Conservation (phyloP, 1,284 basidiomycete genomes). For the Microbotryum lychnidis-dioicae region DNA sequence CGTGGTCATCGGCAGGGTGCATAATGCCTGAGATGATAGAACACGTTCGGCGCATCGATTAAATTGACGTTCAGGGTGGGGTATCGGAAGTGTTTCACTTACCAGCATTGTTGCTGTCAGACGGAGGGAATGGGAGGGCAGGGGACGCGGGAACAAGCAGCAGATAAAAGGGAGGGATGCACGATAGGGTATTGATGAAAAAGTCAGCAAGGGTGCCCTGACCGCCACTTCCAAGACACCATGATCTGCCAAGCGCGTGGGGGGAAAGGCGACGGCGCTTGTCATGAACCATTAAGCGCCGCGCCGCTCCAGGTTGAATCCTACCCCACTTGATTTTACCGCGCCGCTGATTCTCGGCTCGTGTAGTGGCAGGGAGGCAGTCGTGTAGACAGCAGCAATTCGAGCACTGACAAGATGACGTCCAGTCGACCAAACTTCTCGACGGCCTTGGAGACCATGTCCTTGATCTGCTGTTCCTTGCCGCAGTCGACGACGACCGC, state of each 20-base stretch:
- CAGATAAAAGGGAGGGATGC: not conserved
- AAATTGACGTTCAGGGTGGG: not conserved
- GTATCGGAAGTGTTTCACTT: conserved; percentile 9
- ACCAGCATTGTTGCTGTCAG: conserved; percentile 65
- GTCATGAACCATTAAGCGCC: too few species aligned
- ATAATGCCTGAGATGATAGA: conserved; percentile 60
- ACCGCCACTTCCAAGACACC: too few species aligned
- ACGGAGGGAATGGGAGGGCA: not conserved
- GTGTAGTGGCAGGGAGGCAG: not conserved
- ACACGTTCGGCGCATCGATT: conserved; percentile 5
- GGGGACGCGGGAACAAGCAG: not conserved
- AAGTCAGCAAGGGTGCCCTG: too few species aligned
- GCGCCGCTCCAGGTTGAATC: not conserved
- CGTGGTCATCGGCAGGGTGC: conserved; percentile 89
- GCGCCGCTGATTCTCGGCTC: not conserved
- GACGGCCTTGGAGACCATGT: conserved; percentile 68
- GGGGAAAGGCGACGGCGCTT: too few species aligned
- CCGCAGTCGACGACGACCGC: conserved; percentile 76
- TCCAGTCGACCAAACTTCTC: conserved; percentile 80
- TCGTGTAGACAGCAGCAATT: conserved; percentile 2
- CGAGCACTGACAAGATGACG: conserved; percentile 62
- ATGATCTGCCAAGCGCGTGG: too few species aligned
- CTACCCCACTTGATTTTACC: not conserved
- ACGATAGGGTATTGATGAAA: too few species aligned
- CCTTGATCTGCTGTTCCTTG: conserved; percentile 76